Percentiles rank a stretch among this genome's conserved stretches.
These are phyloP conservation scores for Cladosporium sp. DNA, from an alignment of 2,329 filamentous ascomycete genomes.

Conservation along the genomic window DNA sequence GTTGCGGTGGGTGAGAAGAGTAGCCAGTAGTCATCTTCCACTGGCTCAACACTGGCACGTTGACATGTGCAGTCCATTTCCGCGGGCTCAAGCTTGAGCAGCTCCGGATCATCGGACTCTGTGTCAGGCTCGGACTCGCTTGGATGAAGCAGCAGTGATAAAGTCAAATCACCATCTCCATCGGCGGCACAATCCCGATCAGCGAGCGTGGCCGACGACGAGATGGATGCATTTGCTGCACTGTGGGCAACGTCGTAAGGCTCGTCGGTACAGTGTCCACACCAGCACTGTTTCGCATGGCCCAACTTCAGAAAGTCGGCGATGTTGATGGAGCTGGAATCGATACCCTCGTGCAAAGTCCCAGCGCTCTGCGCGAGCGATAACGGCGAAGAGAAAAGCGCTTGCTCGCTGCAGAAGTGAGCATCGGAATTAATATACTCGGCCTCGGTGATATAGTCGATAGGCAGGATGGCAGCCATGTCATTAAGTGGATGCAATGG, in stretches of 20 bases:
- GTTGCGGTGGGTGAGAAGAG: neutral
- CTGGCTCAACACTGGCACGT: neutral
- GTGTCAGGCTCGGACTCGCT: constrained; percentile 3
- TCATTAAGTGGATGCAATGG: neutral
- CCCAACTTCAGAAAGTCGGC: constrained; percentile 32
- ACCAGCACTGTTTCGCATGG: constrained; percentile 35
- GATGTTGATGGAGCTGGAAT: constrained; percentile 26
- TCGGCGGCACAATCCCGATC: neutral
- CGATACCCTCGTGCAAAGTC: neutral
- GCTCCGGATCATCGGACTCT: neutral
- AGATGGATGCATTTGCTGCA: neutral
- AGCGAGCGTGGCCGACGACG: neutral
- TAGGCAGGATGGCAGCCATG: constrained; percentile 11
- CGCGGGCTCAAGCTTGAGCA: neutral
- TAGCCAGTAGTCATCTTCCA: constrained; percentile 5
- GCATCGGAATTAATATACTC: constrained; percentile 25
- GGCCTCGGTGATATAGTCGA: constrained; percentile 14
- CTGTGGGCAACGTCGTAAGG: neutral
- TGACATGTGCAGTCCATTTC: neutral
- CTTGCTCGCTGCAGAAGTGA: constrained; percentile 31
- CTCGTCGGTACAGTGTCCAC: constrained; percentile 11
- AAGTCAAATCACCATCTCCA: neutral
- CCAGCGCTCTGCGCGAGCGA: constrained; percentile 13
- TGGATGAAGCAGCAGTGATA: neutral
- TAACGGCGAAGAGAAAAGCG: constrained; percentile 26